Evolutionary conservation across 495 filamentous ascomycete genomes (phyloP), one percentile per base, ranked within the genome.

Genomic region (Penicillium robsamsonii): DNA sequence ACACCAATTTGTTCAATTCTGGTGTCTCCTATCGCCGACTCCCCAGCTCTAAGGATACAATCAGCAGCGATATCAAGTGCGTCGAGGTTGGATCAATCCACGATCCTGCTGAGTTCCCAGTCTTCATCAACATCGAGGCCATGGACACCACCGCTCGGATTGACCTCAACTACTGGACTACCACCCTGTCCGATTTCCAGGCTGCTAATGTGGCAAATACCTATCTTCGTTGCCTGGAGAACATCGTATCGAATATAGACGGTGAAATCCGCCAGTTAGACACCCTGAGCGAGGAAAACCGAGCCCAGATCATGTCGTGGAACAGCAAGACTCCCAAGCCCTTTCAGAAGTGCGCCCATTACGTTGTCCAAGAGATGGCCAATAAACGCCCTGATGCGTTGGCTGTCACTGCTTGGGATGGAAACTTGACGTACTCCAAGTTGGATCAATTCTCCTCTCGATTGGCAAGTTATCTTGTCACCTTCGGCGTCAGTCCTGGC

Each of bases 81-180:
- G 57, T 66, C 3, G 71, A 76, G 46, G 65, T 68, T 30, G 70
- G 69, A 8, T 61, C 72, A 2, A 77, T 81, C 30, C 74, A 83
- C 43, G 82, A 84, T 50, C 82, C 82, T 0, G 81, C 81, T 5
- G 81, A 85, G 63, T 81, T 81, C 57, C 71, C 73, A 8, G 61
- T 85, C 1, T 82, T 75, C 33, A 64, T 84, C 50, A 83, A 83
- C 55, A 73, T 85, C 24, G 82, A 84, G 53, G 71, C 76, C 0
- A 65, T 70, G 13, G 76, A 80, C 27, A 67, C 71, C 4, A 64
- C 70, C 4, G 78, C 74, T 9, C 62, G 64, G 0, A 78, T 85
- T 46, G 77, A 82, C 30, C 40, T 85, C 5, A 81, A 83, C 53
- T 83, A 82, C 64, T 85, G 82, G 82, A 82, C 80, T 0, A 76